Conservation (phyloP, 129 eudicot genomes). For the Apium graveolens region DNA sequence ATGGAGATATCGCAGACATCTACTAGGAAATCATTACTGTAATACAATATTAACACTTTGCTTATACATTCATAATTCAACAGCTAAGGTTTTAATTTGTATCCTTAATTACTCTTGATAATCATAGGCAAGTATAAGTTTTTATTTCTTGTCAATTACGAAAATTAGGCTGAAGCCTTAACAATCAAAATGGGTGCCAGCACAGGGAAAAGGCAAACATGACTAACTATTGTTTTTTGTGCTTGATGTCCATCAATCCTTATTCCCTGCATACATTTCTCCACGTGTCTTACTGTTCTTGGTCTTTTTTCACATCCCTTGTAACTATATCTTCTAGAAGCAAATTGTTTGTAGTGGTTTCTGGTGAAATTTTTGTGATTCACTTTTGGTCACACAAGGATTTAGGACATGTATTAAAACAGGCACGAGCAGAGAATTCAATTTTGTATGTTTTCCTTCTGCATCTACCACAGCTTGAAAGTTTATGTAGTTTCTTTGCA, state of each 20-base stretch:
- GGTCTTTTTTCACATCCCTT: neutral
- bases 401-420: neutral
- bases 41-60: neutral
- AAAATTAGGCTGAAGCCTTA: neutral
- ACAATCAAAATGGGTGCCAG: neutral
- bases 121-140: neutral
- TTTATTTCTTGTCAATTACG: neutral
- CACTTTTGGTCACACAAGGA: neutral
- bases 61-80: neutral
- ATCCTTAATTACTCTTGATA: too few species aligned
- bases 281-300: neutral
- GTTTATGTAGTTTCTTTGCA: neutral
- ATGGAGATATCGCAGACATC: neutral
- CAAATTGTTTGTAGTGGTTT: neutral
- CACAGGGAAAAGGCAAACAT: neutral
- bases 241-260: too few species aligned
- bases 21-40: neutral
- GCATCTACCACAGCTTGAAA: neutral
- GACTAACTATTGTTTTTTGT: neutral
- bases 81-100: neutral
- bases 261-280: neutral
- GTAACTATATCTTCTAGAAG: neutral
- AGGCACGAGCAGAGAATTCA: neutral
- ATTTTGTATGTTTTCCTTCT: neutral
- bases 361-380: neutral